A percentile compares a stretch with the other conserved stretches of the same genome.
These are phyloP conservation scores for Cylindrodendrum hubeiense DNA, from an alignment of 2,329 filamentous ascomycete species.

Conservation along the genomic window DNA sequence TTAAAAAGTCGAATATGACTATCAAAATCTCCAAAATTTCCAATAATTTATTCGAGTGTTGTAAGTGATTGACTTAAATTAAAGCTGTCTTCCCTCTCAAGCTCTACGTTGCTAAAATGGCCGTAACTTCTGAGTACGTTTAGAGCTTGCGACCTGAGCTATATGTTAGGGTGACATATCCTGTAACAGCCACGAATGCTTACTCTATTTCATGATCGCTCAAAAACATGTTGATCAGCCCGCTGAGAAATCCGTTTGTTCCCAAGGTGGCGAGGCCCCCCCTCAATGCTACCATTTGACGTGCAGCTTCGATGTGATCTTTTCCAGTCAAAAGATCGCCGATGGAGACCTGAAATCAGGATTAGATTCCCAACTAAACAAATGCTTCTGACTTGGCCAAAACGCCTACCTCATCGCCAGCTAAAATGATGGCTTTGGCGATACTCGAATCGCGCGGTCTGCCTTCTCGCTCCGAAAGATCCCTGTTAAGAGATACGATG, in stretches of 20 bases:
- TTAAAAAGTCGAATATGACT: no score
- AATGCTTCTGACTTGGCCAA: background rate
- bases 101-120: background rate
- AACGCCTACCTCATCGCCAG: constrained; percentile 1
- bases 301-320: background rate
- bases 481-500: constrained; percentile 3
- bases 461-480: background rate
- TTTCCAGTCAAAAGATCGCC: background rate
- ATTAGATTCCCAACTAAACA: background rate
- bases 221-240: background rate
- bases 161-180: background rate
- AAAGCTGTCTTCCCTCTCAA: no score
- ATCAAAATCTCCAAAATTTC: no score
- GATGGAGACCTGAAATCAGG: background rate
- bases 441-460: background rate
- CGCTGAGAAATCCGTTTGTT: constrained; percentile 1
- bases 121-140: background rate
- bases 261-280: background rate
- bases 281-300: background rate
- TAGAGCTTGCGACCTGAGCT: background rate
- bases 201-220: constrained; percentile 1
- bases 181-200: background rate
- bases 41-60: no score
- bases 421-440: constrained; percentile 7
- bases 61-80: no score